These are phyloP conservation scores for Helicostylum pulchrum DNA, from an alignment of 192 early-diverging fungal species.

Conservation along the genomic window DNA sequence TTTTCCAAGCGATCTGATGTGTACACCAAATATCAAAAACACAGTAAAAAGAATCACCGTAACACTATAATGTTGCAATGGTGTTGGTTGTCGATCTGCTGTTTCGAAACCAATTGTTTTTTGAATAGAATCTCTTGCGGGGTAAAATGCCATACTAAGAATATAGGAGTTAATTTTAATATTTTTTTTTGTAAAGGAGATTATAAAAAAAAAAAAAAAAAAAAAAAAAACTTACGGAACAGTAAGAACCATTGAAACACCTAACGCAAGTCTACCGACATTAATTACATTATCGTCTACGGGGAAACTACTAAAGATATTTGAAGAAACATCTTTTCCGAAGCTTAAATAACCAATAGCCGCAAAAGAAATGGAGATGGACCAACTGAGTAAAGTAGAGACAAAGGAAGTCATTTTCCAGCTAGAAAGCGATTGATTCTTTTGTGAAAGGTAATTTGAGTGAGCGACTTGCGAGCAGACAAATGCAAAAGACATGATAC, in stretches of 20 bases:
- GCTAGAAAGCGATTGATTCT: constrained; percentile 37
- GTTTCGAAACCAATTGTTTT: constrained; percentile 43
- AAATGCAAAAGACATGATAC: constrained; percentile 68
- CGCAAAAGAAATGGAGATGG: constrained; percentile 58
- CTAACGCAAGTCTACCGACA: constrained; percentile 55
- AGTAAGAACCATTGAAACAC: constrained; percentile 59
- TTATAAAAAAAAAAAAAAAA: too few species aligned
- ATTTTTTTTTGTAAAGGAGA: background rate
- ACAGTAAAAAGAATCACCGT: constrained; percentile 39
- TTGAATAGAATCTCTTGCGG: constrained; percentile 45
- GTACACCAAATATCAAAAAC: constrained; percentile 38
- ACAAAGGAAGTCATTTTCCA: constrained; percentile 51
- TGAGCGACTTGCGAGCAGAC: constrained; percentile 60
- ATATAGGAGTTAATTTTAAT: constrained; percentile 10
- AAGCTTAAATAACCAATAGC: constrained; percentile 59
- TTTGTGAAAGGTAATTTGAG: constrained; percentile 52
- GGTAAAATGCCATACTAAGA: constrained; percentile 42
- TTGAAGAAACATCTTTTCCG: constrained; percentile 56
- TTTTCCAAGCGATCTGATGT: constrained; percentile 39
- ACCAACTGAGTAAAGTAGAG: constrained; percentile 47
- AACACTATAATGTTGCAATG: constrained; percentile 37
- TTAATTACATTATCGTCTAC: constrained; percentile 57
- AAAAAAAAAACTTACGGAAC: constrained; percentile 40
- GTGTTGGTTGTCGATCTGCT: constrained; percentile 24
- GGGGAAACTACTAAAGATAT: constrained; percentile 66